phyloP scores from a whole-genome alignment of 2,329 filamentous ascomycete species.

The Fusarium begoniae region DNA sequence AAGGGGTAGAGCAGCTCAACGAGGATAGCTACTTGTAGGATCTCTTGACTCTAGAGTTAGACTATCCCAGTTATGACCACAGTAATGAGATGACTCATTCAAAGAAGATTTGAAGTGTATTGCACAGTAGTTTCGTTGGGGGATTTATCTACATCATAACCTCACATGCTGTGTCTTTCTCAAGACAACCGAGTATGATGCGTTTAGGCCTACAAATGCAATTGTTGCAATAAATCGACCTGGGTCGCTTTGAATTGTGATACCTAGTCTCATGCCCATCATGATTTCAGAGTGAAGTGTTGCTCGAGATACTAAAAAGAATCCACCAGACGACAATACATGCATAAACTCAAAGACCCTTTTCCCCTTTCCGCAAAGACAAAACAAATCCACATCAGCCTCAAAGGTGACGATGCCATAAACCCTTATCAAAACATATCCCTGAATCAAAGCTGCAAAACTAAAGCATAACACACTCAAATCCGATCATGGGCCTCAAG shows the following conservation, averaged over 20 bases:
- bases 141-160: accelerated
- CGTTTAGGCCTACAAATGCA: accelerated
- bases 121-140: accelerated
- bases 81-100: background rate
- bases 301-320: background rate
- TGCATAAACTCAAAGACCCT: background rate
- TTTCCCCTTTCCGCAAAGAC: background rate
- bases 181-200: background rate
- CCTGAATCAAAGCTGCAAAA: background rate
- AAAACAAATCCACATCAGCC: background rate
- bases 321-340: too few species aligned
- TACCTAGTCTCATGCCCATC: background rate
- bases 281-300: background rate
- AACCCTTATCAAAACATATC: background rate
- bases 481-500: background rate
- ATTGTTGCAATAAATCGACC: background rate
- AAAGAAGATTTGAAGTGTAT: background rate
- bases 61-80: accelerated
- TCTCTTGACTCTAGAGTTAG: background rate
- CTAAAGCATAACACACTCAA: background rate
- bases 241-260: too few species aligned
- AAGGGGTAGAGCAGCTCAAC: background rate
- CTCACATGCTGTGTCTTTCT: background rate
- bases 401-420: accelerated
- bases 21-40: accelerated